Percentiles rank a stretch among this genome's conserved stretches.
phyloP scores from a whole-genome alignment of 139 green algal species.

The Haematococcus sp. region DNA sequence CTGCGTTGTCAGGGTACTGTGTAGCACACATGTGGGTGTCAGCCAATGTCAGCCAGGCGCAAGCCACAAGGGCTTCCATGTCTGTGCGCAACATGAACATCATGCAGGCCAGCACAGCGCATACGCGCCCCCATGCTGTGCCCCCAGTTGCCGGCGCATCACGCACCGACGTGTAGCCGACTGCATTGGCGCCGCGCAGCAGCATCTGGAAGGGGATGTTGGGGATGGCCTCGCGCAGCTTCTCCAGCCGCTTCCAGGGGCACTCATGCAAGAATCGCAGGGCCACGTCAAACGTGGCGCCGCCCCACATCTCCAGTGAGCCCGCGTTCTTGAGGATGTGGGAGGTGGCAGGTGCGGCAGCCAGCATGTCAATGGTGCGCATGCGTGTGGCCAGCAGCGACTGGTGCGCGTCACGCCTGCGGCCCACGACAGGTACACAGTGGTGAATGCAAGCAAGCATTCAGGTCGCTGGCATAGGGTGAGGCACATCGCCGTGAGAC shows the following conservation, averaged over 20 bases:
- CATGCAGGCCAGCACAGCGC: no score
- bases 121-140: no score
- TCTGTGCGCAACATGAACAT: no score
- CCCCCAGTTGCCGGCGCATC: no score
- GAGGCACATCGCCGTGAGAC: no score
- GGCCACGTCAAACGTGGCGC: slow-evolving; percentile 92
- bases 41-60: no score
- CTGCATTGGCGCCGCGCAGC: slow-evolving; percentile 86
- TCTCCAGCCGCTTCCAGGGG: slow-evolving; percentile 87
- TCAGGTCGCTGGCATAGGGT: no score
- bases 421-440: not conserved
- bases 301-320: slow-evolving; percentile 91
- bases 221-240: slow-evolving; percentile 78
- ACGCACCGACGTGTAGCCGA: slow-evolving; percentile 77
- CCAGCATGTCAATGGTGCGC: slow-evolving; percentile 86
- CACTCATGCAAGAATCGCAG: slow-evolving; percentile 90
- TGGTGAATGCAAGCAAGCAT: no score
- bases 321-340: slow-evolving; percentile 61
- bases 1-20: slow-evolving; percentile 12
- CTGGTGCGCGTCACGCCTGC: slow-evolving; percentile 88
- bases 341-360: slow-evolving; percentile 66
- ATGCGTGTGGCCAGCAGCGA: slow-evolving; percentile 85
- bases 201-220: slow-evolving; percentile 97
- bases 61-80: no score
- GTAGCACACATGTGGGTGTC: no score